A percentile compares a stretch with the other conserved stretches of the same genome.
Evolutionary conservation across 2,329 filamentous ascomycete species (phyloP).

Genomic region (Dichotomopilus funicola): DNA sequence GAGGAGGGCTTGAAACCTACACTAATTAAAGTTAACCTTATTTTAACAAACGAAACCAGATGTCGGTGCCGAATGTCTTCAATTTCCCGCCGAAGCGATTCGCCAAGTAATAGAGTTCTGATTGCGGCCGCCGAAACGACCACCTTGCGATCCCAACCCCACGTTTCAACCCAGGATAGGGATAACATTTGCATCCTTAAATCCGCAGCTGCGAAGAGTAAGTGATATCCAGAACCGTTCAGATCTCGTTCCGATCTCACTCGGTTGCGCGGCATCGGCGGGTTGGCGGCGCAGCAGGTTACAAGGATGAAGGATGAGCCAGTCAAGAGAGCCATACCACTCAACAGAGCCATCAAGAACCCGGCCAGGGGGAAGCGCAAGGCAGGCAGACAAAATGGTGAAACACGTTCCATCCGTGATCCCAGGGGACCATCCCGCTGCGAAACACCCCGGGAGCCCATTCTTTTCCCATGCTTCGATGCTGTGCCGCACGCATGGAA

Average conservation of each 20-base stretch:
- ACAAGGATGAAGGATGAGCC: not conserved
- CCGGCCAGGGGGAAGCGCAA: not conserved
- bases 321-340: not conserved
- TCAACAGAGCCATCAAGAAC: not conserved
- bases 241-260: not conserved
- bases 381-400: not conserved
- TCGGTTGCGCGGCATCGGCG: not conserved
- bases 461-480: not conserved
- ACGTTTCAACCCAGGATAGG: too few species aligned
- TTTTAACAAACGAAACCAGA: too few species aligned
- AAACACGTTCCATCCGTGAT: conserved; percentile 6
- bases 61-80: too few species aligned
- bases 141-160: too few species aligned
- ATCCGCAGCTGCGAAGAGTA: not conserved
- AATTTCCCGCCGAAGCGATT: too few species aligned
- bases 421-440: not conserved
- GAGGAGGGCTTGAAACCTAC: too few species aligned
- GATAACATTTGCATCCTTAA: not conserved
- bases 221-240: not conserved
- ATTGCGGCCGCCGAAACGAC: too few species aligned
- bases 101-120: too few species aligned
- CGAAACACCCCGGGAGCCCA: too few species aligned
- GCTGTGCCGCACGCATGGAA: not conserved
- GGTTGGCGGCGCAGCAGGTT: conserved; percentile 1
- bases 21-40: too few species aligned